A percentile compares a stretch with the other conserved stretches of the same genome.
Conservation (phyloP, 148 eudicot species). For the Rhododendron ferrugineum region DNA sequence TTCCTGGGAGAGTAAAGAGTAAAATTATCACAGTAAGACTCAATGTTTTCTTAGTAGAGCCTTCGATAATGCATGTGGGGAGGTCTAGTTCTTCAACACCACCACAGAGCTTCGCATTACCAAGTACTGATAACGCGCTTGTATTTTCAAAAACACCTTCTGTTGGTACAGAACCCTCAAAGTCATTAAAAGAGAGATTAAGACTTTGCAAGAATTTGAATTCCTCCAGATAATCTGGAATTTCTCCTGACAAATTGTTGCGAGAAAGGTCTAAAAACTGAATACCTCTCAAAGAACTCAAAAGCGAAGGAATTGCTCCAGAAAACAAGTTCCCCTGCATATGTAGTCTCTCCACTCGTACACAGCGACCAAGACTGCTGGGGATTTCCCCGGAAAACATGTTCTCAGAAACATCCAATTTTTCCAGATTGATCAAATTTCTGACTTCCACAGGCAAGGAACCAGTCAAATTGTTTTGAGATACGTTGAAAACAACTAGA, state of each 20-base stretch:
- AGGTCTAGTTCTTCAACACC: conserved; percentile 23
- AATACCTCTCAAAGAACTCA: conserved; percentile 17
- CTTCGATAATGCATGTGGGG: conserved; percentile 14
- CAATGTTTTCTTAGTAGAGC: background rate
- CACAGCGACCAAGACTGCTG: conserved; percentile 20
- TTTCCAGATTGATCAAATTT: conserved; percentile 16
- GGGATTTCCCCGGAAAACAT: conserved; percentile 39
- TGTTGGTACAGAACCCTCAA: conserved; percentile 37
- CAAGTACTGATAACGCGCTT: conserved; percentile 14
- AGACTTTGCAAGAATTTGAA: conserved; percentile 11
- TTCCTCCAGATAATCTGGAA: conserved; percentile 20
- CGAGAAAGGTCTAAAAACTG: conserved; percentile 21
- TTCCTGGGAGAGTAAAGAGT: background rate
- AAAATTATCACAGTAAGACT: background rate
- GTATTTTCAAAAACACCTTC: conserved; percentile 25
- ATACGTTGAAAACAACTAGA: conserved; percentile 8
- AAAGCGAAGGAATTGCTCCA: conserved; percentile 25
- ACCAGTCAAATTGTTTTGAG: conserved; percentile 25
- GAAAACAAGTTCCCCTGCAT: conserved; percentile 30
- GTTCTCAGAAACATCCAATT: conserved; percentile 26
- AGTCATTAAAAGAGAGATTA: conserved; percentile 25
- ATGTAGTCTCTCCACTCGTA: background rate
- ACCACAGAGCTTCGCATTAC: conserved; percentile 37
- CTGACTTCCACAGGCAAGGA: conserved; percentile 26
- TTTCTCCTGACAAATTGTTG: conserved; percentile 33